Evolutionary conservation across 176 grass and related monocot genomes (phyloP).

Genomic region (Panicum miliaceum): DNA sequence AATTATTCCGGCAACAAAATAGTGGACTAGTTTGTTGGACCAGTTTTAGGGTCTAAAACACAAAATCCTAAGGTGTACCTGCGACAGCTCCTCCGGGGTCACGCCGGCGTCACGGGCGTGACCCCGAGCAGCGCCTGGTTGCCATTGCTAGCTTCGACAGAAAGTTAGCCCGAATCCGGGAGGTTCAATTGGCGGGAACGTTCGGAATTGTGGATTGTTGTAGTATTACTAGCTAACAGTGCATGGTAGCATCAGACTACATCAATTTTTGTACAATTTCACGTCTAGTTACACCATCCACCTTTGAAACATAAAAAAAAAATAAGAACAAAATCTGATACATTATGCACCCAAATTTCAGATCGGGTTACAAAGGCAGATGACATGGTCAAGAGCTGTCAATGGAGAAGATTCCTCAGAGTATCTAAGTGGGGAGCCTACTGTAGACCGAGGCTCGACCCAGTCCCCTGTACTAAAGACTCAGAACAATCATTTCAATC

Average conservation of each 20-base stretch:
- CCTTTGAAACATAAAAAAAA: neutral
- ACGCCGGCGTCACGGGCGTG: too few relatives aligned
- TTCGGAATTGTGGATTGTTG: too few relatives aligned
- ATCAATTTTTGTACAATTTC: constrained; percentile 13
- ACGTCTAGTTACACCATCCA: neutral
- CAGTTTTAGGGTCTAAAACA: too few relatives aligned
- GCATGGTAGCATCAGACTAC: neutral
- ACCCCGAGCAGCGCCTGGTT: too few relatives aligned
- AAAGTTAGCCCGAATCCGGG: neutral
- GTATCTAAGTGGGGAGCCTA: neutral
- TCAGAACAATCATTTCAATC: neutral
- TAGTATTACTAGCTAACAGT: neutral
- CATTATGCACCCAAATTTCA: neutral
- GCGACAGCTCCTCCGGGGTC: too few relatives aligned
- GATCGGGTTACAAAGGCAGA: neutral
- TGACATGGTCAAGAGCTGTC: neutral
- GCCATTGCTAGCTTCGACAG: too few relatives aligned
- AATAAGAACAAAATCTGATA: neutral
- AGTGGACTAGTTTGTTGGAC: too few relatives aligned
- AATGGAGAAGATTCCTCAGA: neutral
- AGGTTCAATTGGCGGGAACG: neutral
- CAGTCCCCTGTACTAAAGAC: neutral
- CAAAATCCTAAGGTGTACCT: too few relatives aligned
- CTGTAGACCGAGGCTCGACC: neutral
- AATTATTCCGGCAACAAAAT: too few relatives aligned